Conservation (phyloP, 2,329 filamentous ascomycete species). For the Fusarium temperatum region DNA sequence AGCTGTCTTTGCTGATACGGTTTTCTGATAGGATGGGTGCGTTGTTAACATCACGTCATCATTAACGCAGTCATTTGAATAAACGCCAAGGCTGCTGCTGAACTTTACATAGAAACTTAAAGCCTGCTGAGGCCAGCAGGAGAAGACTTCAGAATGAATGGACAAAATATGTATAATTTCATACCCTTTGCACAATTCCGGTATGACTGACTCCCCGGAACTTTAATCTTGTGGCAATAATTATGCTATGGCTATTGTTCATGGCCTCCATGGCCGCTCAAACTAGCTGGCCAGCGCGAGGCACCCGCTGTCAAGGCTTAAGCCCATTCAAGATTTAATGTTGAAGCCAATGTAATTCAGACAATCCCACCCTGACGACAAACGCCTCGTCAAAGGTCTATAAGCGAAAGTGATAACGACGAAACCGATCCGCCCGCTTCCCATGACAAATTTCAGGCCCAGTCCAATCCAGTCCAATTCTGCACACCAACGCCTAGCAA, state of each 20-base stretch:
- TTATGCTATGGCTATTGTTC: neutral
- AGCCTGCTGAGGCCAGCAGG: neutral
- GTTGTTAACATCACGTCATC: neutral
- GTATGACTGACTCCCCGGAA: neutral
- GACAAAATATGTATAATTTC: neutral
- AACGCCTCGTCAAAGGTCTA: slow-evolving; percentile 26
- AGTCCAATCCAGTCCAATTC: slow-evolving; percentile 30
- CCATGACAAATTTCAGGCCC: slow-evolving; percentile 23
- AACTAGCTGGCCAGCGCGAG: neutral
- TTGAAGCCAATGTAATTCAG: slow-evolving; percentile 3
- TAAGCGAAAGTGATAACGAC: slow-evolving; percentile 38
- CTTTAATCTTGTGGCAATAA: neutral
- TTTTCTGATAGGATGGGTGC: neutral
- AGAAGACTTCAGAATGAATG: neutral
- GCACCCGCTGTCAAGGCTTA: neutral
- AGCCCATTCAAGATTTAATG: neutral
- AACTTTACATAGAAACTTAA: neutral
- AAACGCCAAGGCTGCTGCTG: neutral
- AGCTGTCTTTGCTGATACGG: neutral
- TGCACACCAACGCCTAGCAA: slow-evolving; percentile 48
- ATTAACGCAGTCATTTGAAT: neutral
- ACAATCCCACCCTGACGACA: neutral
- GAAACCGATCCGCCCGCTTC: slow-evolving; percentile 20
- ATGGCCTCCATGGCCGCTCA: neutral
- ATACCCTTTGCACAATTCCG: neutral